Conservation (phyloP, 2,329 filamentous ascomycete species). For the Coniochaeta prunicola region DNA sequence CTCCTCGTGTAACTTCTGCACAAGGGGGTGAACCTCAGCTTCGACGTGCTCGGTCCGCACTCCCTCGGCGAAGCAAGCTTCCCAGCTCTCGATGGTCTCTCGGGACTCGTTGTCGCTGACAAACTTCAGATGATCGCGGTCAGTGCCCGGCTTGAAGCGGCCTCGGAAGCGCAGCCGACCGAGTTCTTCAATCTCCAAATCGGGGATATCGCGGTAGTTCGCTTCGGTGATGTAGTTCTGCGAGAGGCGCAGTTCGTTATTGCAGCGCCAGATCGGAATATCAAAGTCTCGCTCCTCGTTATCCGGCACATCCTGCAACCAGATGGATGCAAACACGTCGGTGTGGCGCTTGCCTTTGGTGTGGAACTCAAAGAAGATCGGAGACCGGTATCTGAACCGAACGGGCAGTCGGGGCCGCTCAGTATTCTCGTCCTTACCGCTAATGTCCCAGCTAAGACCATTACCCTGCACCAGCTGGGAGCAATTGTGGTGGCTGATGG, state of each 20-base stretch:
- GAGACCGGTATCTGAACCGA: slow-evolving; percentile 82
- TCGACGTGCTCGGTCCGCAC: slow-evolving; percentile 66
- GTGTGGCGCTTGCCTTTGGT: slow-evolving; percentile 59
- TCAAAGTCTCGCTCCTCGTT: slow-evolving; percentile 71
- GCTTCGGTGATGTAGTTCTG: slow-evolving; percentile 88
- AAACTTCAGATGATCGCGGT: slow-evolving; percentile 76
- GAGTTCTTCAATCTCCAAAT: slow-evolving; percentile 70
- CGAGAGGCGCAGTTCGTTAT: slow-evolving; percentile 65
- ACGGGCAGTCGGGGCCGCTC: slow-evolving; percentile 69
- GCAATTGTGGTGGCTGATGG: slow-evolving; percentile 58
- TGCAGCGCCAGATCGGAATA: slow-evolving; percentile 84
- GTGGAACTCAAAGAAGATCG: slow-evolving; percentile 83
- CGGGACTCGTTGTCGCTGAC: slow-evolving; percentile 81
- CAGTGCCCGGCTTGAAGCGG: slow-evolving; percentile 83
- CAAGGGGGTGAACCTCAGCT: slow-evolving; percentile 63
- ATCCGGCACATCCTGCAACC: slow-evolving; percentile 80
- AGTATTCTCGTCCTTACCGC: slow-evolving; percentile 23
- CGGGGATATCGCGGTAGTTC: slow-evolving; percentile 62
- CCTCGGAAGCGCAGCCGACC: slow-evolving; percentile 75
- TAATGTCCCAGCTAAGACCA: slow-evolving; percentile 40
- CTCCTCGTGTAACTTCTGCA: slow-evolving; percentile 73
- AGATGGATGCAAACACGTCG: slow-evolving; percentile 72
- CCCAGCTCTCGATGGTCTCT: slow-evolving; percentile 93
- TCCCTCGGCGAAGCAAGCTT: slow-evolving; percentile 83
- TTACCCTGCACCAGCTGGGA: slow-evolving; percentile 50